Conservation (phyloP, 106 monocot species). For the Dactylorhiza incarnata region DNA sequence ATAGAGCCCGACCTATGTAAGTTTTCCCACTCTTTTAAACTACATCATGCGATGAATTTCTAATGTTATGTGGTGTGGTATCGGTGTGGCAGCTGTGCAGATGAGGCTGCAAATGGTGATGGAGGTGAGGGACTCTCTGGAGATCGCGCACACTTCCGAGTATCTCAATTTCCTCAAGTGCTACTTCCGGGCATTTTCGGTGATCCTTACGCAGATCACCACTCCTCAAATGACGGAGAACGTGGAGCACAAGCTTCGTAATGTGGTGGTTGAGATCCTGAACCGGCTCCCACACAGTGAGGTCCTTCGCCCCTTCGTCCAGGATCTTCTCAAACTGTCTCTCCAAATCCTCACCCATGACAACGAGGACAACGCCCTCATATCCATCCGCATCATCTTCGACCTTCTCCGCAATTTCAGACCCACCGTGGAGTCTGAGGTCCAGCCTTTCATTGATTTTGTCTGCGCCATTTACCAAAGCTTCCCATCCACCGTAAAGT, state of each 20-base stretch:
- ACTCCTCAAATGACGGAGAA: conserved; percentile 68
- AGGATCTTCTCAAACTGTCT: conserved; percentile 91
- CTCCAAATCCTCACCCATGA: conserved; percentile 82
- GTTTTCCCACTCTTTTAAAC: background rate
- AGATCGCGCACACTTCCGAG: conserved; percentile 97
- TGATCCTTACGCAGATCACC: conserved; percentile 68
- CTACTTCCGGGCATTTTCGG: conserved; percentile 85
- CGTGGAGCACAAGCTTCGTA: conserved; percentile 88
- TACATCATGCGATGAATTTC: background rate
- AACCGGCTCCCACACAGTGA: conserved; percentile 98
- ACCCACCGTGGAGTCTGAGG: conserved; percentile 86
- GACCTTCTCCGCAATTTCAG: conserved; percentile 97
- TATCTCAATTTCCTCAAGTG: conserved; percentile 85
- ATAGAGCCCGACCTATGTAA: conserved; percentile 75
- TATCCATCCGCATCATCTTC: conserved; percentile 87
- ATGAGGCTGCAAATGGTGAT: conserved; percentile 78
- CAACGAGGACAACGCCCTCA: conserved; percentile 95
- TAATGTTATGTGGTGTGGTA: background rate
- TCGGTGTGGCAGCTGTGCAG: conserved; percentile 38
- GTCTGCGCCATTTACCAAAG: conserved; percentile 76
- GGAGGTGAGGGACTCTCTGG: conserved; percentile 92
- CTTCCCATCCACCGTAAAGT: conserved; percentile 62
- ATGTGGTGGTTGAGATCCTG: conserved; percentile 92
- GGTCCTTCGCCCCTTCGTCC: conserved; percentile 97
- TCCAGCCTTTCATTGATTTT: conserved; percentile 95